These are phyloP conservation scores for Berberis thunbergii DNA, from an alignment of 164 flowering plant species.

Conservation along the genomic window DNA sequence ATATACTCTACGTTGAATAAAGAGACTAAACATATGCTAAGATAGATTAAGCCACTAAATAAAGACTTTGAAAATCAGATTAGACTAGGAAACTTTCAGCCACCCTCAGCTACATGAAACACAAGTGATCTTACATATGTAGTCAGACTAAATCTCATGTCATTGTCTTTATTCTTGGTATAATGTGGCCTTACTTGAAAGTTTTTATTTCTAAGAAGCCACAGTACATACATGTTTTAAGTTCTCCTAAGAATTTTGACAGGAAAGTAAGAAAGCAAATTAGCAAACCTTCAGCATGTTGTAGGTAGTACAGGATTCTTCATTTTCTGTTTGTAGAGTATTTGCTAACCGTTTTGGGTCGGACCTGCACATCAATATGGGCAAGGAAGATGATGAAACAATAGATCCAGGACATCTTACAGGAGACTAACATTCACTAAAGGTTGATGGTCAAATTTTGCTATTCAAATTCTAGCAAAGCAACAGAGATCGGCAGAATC, in stretches of 20 bases:
- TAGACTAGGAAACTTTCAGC: not conserved
- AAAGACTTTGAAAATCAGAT: too few species aligned
- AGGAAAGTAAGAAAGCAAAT: constrained; percentile 1
- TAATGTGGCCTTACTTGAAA: not conserved
- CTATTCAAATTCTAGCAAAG: not conserved
- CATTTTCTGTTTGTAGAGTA: constrained; percentile 59
- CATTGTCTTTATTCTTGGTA: not conserved
- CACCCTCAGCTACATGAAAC: not conserved
- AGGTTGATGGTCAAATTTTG: not conserved
- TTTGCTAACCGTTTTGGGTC: constrained; percentile 74
- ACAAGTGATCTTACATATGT: not conserved
- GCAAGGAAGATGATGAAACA: not conserved
- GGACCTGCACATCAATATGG: constrained; percentile 32
- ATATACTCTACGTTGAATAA: too few species aligned
- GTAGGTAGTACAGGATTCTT: constrained; percentile 91
- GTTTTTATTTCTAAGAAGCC: not conserved
- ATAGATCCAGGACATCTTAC: not conserved
- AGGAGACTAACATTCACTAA: not conserved
- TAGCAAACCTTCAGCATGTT: constrained; percentile 86
- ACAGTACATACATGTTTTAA: not conserved
- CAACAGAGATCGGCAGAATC: not conserved
- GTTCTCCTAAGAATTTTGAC: too few species aligned
- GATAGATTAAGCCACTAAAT: too few species aligned
- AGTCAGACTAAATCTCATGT: not conserved
- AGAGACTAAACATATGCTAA: too few species aligned